Evolutionary conservation across 1,284 basidiomycete genomes (phyloP), one percentile per base, ranked within the genome.

Genomic region (Irpex lacteus): DNA sequence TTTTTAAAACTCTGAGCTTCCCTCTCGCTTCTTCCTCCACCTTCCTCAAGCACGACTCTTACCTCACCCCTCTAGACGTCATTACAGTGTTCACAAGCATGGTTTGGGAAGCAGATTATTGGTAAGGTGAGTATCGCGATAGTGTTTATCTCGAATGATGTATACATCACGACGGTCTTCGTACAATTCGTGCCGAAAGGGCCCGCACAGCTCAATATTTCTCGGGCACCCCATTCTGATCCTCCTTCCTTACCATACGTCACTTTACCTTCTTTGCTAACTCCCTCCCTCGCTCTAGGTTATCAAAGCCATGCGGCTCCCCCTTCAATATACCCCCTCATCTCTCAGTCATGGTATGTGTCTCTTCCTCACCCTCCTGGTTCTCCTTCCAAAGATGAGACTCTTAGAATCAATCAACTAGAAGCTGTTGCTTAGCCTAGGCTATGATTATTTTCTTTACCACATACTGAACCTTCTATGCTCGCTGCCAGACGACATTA

Each of bases 161-260:
- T 70, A 77, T 70, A 13, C 77, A 87, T 87, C 89, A 92, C 91
- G 91, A 92, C 90, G 90, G 90, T 92, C 90, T 92, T 89, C 90
- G 90, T 92, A 92, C 70, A 66, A 77, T 74, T 69, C 65, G 77
- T 91, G 89, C 88, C 90, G 90, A 92, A 92, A 90, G 72, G 85
- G 91, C 91, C 91, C 90, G 90, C 87, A 91, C 87, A 92, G 90
- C 90, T 92, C 90, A 89, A 83, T 78, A 70, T 56, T 61, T 70
- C 68, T 86, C 89, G 90, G 91, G 89, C 90, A 88, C 79, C 86
- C 87, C 86, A 78, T 70, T 81, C 89, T 91, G 89, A 91, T 80
- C 52, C 67, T 65, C 40, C 58, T 38, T 62, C 15, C 49, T 34
- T 34, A n/a, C 8, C 13, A n/a, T 7, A 60, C 26, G 26, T 26